Percentiles rank a stretch among this genome's conserved stretches.
phyloP scores from a whole-genome alignment of 192 early-diverging fungal species.

The Obelidium mucronatum region DNA sequence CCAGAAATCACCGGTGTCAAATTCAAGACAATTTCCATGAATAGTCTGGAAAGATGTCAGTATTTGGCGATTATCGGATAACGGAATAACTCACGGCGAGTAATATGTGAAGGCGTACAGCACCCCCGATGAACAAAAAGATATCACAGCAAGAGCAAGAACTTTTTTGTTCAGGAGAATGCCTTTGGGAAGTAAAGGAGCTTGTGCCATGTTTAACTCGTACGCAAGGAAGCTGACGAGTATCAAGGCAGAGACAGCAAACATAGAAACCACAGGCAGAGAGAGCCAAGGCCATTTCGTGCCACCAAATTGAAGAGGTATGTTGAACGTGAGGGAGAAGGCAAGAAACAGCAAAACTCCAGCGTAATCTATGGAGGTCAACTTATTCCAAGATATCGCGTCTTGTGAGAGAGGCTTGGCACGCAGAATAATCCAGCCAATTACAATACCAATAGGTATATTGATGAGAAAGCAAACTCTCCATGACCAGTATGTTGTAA shows the following conservation, averaged over 20 bases:
- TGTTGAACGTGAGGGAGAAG: constrained; percentile 59
- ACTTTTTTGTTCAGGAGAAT: not conserved
- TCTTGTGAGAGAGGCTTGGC: constrained; percentile 58
- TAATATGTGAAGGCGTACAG: not conserved
- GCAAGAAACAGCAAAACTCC: constrained; percentile 60
- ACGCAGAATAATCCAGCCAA: constrained; percentile 57
- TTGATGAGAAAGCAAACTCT: constrained; percentile 68
- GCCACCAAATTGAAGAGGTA: constrained; percentile 75
- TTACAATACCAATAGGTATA: constrained; percentile 74
- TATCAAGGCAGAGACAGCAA: constrained; percentile 62
- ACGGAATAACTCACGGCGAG: not conserved
- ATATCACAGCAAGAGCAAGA: not conserved
- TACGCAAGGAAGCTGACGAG: constrained; percentile 57
- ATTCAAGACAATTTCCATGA: not conserved
- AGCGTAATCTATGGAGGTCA: constrained; percentile 65
- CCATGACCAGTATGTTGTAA: constrained; percentile 60
- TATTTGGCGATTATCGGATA: no score
- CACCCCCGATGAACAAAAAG: not conserved
- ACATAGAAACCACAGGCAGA: constrained; percentile 62
- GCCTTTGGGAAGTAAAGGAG: constrained; percentile 73
- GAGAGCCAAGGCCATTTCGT: constrained; percentile 67
- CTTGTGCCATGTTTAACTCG: constrained; percentile 66
- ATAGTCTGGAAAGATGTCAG: not conserved
- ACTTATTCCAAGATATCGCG: constrained; percentile 54
- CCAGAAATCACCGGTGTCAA: not conserved